These are phyloP conservation scores for Diaporthe sp. DNA, from an alignment of 2,329 filamentous ascomycete species.

Conservation along the genomic window DNA sequence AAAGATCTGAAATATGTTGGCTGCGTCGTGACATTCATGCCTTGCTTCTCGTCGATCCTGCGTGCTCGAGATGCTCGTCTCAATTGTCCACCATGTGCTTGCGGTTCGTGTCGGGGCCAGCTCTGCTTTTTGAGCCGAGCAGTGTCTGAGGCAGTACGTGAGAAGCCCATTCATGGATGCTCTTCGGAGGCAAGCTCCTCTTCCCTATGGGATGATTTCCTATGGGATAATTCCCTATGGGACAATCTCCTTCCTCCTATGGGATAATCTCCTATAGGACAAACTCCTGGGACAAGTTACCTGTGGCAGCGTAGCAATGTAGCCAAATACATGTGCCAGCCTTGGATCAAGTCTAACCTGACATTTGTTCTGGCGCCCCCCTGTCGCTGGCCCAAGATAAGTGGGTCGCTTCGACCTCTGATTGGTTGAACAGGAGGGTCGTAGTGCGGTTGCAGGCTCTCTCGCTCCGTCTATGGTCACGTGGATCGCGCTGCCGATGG, in stretches of 20 bases:
- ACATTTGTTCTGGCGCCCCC: too few relatives aligned
- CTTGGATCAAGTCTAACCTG: neutral
- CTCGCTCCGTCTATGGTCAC: too few relatives aligned
- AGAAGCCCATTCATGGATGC: neutral
- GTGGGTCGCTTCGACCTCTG: too few relatives aligned
- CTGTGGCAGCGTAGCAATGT: neutral
- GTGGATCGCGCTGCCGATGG: too few relatives aligned
- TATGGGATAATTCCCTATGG: neutral
- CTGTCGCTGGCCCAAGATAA: too few relatives aligned
- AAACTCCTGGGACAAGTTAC: neutral
- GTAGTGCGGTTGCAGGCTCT: too few relatives aligned
- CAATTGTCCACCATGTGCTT: neutral
- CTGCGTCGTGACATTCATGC: neutral
- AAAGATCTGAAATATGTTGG: slow-evolving; percentile 2
- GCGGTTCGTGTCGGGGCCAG: too few relatives aligned
- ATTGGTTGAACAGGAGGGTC: too few relatives aligned
- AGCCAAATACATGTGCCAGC: neutral
- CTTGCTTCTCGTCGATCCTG: neutral
- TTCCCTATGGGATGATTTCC: neutral
- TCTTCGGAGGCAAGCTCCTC: neutral
- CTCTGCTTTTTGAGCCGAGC: neutral
- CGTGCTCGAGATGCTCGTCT: neutral
- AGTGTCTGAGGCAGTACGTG: neutral
- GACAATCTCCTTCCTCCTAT: too few relatives aligned
- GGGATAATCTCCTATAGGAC: neutral